Conservation (phyloP, 2,329 filamentous ascomycete species). For the Herpotrichia juniperi region DNA sequence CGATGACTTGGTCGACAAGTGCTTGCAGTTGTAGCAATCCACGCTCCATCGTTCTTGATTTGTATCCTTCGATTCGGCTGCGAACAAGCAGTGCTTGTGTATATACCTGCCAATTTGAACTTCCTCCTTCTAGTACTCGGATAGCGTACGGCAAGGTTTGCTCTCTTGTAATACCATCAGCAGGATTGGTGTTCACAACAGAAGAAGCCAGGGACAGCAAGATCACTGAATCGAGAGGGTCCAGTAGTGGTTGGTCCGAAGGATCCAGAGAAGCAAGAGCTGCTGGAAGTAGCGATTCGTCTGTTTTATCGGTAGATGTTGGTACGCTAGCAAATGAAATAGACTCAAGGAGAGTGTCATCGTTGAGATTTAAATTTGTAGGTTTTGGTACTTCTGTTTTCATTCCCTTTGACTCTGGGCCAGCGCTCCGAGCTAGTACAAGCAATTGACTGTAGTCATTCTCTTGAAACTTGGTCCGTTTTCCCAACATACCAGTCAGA, state of each 20-base stretch:
- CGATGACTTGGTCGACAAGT: constrained; percentile 92
- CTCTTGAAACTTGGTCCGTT: constrained; percentile 80
- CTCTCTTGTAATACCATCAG: constrained; percentile 86
- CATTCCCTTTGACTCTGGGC: constrained; percentile 14
- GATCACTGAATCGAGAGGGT: constrained; percentile 86
- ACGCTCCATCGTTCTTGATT: constrained; percentile 84
- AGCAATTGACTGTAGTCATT: constrained; percentile 86
- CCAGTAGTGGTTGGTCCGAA: constrained; percentile 79
- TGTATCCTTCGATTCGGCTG: constrained; percentile 87
- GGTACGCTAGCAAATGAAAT: constrained; percentile 75
- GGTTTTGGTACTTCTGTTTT: constrained; percentile 55
- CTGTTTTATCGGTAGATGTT: constrained; percentile 49
- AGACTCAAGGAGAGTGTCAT: constrained; percentile 89
- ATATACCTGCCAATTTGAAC: constrained; percentile 97
- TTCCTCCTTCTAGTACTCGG: constrained; percentile 84
- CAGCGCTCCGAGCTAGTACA: constrained; percentile 80
- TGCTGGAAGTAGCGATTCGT: constrained; percentile 62
- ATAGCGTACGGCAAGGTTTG: constrained; percentile 91
- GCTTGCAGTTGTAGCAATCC: constrained; percentile 92
- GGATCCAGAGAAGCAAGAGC: constrained; percentile 71
- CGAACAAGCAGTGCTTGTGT: constrained; percentile 90
- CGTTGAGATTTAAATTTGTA: constrained; percentile 78
- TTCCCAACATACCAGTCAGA: constrained; percentile 85
- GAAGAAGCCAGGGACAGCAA: constrained; percentile 81
- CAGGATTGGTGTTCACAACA: constrained; percentile 85